Evolutionary conservation across 352 stramenopile genomes (phyloP).

Genomic region (Globisporangium megalacanthum): DNA sequence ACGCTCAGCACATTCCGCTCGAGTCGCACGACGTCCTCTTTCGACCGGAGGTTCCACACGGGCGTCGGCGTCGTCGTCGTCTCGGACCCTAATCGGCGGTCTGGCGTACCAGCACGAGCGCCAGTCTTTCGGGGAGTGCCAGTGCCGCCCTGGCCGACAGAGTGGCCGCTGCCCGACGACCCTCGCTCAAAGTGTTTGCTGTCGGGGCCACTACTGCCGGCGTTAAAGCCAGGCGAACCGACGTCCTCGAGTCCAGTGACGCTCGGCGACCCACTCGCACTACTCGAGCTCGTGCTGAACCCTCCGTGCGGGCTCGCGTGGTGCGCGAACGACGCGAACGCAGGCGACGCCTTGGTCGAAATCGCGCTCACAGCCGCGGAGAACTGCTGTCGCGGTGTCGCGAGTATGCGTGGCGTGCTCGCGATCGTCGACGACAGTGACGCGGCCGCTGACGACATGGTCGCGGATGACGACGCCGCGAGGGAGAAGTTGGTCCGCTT

Average conservation of each 20-base stretch:
- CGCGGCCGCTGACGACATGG: constrained; percentile 71
- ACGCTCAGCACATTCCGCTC: constrained; percentile 41
- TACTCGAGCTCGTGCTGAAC: constrained; percentile 1
- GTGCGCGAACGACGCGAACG: constrained; percentile 56
- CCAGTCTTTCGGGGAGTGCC: neutral
- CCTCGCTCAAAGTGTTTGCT: neutral
- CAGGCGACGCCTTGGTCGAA: constrained; percentile 63
- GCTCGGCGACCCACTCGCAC: constrained; percentile 4
- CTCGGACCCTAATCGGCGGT: constrained; percentile 1
- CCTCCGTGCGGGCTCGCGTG: constrained; percentile 7
- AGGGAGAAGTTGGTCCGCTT: constrained; percentile 57
- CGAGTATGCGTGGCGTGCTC: constrained; percentile 53
- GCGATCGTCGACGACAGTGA: constrained; percentile 67
- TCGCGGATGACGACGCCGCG: constrained; percentile 44
- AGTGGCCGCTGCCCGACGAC: neutral
- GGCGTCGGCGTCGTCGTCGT: constrained; percentile 1
- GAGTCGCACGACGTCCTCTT: constrained; percentile 47
- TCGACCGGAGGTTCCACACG: constrained; percentile 62
- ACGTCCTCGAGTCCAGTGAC: constrained; percentile 1
- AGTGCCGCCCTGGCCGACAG: neutral
- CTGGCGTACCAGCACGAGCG: neutral
- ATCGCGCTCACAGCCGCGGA: constrained; percentile 73
- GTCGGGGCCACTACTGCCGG: neutral
- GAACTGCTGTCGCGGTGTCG: constrained; percentile 68
- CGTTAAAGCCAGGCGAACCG: neutral